Evolutionary conservation across 148 eudicot genomes (phyloP), one percentile per base, ranked within the genome.

Genomic region (Mesembryanthemum crystallinum): DNA sequence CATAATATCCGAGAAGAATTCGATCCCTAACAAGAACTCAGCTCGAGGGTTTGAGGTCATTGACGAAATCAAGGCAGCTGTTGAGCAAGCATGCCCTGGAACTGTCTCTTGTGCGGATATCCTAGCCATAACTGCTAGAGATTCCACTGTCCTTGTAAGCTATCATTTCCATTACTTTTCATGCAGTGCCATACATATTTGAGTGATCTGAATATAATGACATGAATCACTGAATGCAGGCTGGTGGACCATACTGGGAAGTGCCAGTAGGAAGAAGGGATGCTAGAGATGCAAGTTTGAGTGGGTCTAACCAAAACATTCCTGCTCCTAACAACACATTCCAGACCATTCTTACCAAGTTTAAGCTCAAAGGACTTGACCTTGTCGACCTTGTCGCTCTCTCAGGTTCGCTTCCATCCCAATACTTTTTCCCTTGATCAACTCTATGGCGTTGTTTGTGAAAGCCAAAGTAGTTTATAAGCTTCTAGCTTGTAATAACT

Each of bases 71-170:
- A 92, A 92, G 84, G 84, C 91, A 0, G 93, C 83, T 47, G 60
- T 92, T 0, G 97, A 92, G 84, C 85, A 83, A 69, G 91, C 79
- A 55, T 92, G 97, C 79, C 97, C 97, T 47, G 81, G 77, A 14
- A 92, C 95, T 0, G 97, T 92, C 35, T 92, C 97, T 23, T 92
- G 97, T 82, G 97, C 97, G 21, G 97, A 92, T 80, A 82, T 86
- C 75, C 58, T 90, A 15, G 89, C 89, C 73, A 64, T 90, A 33
- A 83, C 91, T 76, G 92, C 97, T 14, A 89, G 94, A 62, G 98
- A 92, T 69, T 90, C 98, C 0, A 84, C 89, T 39, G 92, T 89
- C 65, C 79, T 92, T 43, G 97, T 92, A 82, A 83, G 83, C 73
- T 17, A 14, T 21, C 12, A 21, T 39, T 21, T 13, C 17, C 24